Evolutionary conservation across 2,329 filamentous ascomycete species (phyloP).

Genomic region (Coniochaeta sp.): DNA sequence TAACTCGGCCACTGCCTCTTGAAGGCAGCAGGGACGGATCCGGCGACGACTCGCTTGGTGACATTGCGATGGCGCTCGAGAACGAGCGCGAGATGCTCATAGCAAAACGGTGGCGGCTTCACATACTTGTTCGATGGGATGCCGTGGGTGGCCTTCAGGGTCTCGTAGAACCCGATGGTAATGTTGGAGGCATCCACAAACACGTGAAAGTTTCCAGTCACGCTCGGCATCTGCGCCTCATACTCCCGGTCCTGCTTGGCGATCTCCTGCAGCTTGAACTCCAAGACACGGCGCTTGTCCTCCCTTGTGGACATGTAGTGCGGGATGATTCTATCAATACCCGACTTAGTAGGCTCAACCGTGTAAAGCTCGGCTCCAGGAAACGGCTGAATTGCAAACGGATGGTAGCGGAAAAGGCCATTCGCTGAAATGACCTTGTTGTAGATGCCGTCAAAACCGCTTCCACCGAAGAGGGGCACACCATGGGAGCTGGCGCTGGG

Average conservation of each 20-base stretch:
- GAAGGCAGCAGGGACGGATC: constrained; percentile 50
- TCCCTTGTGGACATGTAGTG: constrained; percentile 2
- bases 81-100: constrained; percentile 67
- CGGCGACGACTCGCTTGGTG: constrained; percentile 67
- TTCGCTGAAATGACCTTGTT: not conserved
- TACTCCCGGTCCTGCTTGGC: not conserved
- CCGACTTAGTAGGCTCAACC: not conserved
- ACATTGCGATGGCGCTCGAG: constrained; percentile 69
- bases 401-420: not conserved
- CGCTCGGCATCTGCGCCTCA: not conserved
- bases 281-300: constrained; percentile 1
- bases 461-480: not conserved
- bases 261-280: not conserved
- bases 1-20: constrained; percentile 33
- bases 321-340: not conserved
- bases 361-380: not conserved
- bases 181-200: constrained; percentile 82
- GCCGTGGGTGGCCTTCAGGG: constrained; percentile 56
- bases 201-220: constrained; percentile 22
- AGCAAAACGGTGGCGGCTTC: constrained; percentile 62
- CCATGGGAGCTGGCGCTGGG: not conserved
- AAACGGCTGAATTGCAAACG: not conserved
- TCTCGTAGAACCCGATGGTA: constrained; percentile 76
- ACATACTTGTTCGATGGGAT: constrained; percentile 51
- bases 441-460: not conserved